Base-by-base conservation (phyloP, 495 filamentous ascomycete species). In the Penicillium salamii region DNA sequence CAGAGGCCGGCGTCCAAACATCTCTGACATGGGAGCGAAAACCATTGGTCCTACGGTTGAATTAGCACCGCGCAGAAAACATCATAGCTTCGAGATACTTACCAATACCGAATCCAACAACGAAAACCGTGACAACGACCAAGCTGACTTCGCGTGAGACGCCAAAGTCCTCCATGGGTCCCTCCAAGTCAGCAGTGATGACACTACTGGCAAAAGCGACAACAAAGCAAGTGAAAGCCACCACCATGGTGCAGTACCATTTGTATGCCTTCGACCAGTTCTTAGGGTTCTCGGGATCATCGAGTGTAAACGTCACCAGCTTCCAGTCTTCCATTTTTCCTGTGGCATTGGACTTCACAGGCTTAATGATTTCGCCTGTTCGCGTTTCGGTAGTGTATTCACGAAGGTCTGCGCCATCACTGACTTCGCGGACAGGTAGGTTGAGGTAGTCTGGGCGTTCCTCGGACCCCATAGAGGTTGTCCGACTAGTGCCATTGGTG, bases 91-190 rank as follows among this genome's bases (percentile, higher is more conserved):
- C 19, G 5, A 7, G 8, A 23, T 32, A 63, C 70, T 55, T 73
- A 77, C 86, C 88, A 35, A 91, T 65, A 58, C 87, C 87, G 57
- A 91, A 91, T 14, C 88, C 88, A 50, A 91, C 70, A 14, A 91
- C 88, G 52, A 92, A 91, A 1, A 90, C 68, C 0, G 86, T 84
- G 34, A 92, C 80, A 32, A 71, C 75, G 1, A 92, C 64, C 12
- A 89, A 64, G 31, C 82, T 79, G 11, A 86, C 85, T 67, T 89
- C 86, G 6, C 77, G 62, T 37, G 80, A 81, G 49, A 89, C 79
- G 40, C 75, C 38, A 50, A 91, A 90, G 17, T 77, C 70, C 13
- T 80, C 54, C 18, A 74, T 61, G 1, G 87, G 80, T 5, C 81
- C 81, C 19, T 61, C 67, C 14, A 91, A 65, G 47, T 86, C 86